Evolutionary conservation across 1,284 basidiomycete species (phyloP), one percentile per base, ranked within the genome.

Genomic region (Cystobasidium slooffiae): DNA sequence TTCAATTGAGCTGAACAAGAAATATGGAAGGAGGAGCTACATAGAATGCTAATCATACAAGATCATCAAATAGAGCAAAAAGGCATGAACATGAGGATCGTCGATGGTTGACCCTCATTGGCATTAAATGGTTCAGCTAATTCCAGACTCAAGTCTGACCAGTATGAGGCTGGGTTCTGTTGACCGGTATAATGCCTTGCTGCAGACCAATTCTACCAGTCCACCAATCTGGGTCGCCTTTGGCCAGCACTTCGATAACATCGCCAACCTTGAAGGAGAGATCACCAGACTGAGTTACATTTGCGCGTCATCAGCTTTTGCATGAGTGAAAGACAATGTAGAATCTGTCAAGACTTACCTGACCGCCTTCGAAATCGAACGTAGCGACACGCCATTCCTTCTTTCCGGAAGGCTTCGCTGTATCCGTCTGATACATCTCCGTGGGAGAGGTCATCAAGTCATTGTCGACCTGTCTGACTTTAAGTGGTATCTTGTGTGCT

Each of bases 231-330:
- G 87, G 91, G 51, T 89, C 86, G 75, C 88, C 93, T 83, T 88
- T 91, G 80, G 90, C 86, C 20, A 88, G 87, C 18, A 96, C 86
- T 10, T 84, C 86, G 70, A 97, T 89, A 18, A 94, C 86, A 76
- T 95, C 89, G 0, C 92, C 92, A 81, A 90, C 92, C n/a, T 84
- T 85, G 81, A 97, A 91, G 0, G 90, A 89, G 53, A 97, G 81
- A 82, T 97, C 94, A 1, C 91, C 93, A 12, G 84, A 78, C 89
- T 92, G 76, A 31, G 51, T 2, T 3, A 37, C 18, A 44, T 31
- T 18, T 20, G 22, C 64, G 51, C 9, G 4, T 46, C 61, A 31
- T 51, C 55, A 18, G 49, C 67, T 18, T 44, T 55, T 43, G 9
- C 31, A 47, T 56, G 37, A 10, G 12, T 3, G 51, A 31, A 20